Evolutionary conservation across 1,139 yeast species (phyloP).

Genomic region (Wickerhamomyces sp.): DNA sequence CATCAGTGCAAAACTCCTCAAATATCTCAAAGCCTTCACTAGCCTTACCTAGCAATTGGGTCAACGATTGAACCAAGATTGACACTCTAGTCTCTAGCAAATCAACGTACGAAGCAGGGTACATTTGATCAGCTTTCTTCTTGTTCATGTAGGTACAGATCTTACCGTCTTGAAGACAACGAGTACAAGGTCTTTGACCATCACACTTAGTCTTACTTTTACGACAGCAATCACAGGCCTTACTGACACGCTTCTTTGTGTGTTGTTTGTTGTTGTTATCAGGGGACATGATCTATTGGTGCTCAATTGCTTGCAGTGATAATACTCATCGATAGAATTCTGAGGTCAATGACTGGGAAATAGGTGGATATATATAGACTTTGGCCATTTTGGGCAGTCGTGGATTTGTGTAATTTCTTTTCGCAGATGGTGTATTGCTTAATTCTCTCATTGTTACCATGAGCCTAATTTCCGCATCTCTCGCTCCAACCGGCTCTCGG

Average conservation of each 20-base stretch:
- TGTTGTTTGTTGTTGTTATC: constrained; percentile 4
- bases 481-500: too few species aligned
- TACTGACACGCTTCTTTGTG: constrained; percentile 64
- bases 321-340: too few species aligned
- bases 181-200: constrained; percentile 70
- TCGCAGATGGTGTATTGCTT: too few species aligned
- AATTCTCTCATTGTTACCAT: too few species aligned
- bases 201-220: constrained; percentile 74
- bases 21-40: constrained; percentile 24
- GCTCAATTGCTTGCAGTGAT: too few species aligned
- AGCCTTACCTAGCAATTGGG: constrained; percentile 34
- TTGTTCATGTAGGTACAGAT: constrained; percentile 72
- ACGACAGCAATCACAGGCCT: constrained; percentile 78
- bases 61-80: constrained; percentile 51
- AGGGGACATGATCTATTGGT: too few species aligned
- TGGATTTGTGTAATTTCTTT: too few species aligned
- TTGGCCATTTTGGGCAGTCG: too few species aligned
- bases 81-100: constrained; percentile 63
- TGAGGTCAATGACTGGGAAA: too few species aligned
- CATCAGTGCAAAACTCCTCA: constrained; percentile 14
- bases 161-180: constrained; percentile 66
- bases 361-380: too few species aligned
- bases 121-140: constrained; percentile 57
- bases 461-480: too few species aligned
- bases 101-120: constrained; percentile 66